Conservation (phyloP, 208 protist genomes). For the Leishmania lainsoni region DNA sequence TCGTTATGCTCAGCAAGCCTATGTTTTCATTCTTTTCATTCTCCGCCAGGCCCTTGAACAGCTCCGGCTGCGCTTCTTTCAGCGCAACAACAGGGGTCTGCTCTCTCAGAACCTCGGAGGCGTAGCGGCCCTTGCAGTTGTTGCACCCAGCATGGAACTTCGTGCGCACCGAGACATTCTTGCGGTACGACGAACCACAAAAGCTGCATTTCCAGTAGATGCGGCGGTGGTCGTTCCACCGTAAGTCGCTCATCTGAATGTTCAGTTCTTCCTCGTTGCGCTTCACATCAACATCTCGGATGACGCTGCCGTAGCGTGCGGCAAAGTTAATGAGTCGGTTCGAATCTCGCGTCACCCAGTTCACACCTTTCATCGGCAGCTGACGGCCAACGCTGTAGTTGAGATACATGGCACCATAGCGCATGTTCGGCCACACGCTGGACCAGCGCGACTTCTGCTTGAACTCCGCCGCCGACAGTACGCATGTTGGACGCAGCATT, state of each 20-base stretch:
- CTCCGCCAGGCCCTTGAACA: slow-evolving; percentile 47
- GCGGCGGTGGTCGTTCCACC: slow-evolving; percentile 87
- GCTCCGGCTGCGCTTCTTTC: slow-evolving; percentile 37
- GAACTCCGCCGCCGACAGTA: slow-evolving; percentile 81
- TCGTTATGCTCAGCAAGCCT: slow-evolving; percentile 50
- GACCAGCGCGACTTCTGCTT: slow-evolving; percentile 92
- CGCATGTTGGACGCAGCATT: slow-evolving; percentile 43
- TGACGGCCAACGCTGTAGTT: slow-evolving; percentile 79
- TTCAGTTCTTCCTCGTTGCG: slow-evolving; percentile 82
- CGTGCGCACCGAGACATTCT: slow-evolving; percentile 79
- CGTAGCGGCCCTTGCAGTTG: slow-evolving; percentile 63
- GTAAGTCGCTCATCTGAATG: slow-evolving; percentile 68
- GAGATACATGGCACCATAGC: slow-evolving; percentile 88
- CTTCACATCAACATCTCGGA: slow-evolving; percentile 79
- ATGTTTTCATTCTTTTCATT: slow-evolving; percentile 64
- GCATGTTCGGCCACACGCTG: slow-evolving; percentile 90
- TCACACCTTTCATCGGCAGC: slow-evolving; percentile 81
- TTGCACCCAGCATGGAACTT: slow-evolving; percentile 86
- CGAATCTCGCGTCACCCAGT: slow-evolving; percentile 88
- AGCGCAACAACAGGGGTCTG: slow-evolving; percentile 38
- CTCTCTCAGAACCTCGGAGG: slow-evolving; percentile 76
- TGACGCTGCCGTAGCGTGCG: slow-evolving; percentile 70
- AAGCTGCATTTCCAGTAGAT: slow-evolving; percentile 86
- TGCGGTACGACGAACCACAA: slow-evolving; percentile 77
- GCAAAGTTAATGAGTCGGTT: slow-evolving; percentile 82